Evolutionary conservation across 352 stramenopile species (phyloP).

Genomic region (Phytopythium aichiense): DNA sequence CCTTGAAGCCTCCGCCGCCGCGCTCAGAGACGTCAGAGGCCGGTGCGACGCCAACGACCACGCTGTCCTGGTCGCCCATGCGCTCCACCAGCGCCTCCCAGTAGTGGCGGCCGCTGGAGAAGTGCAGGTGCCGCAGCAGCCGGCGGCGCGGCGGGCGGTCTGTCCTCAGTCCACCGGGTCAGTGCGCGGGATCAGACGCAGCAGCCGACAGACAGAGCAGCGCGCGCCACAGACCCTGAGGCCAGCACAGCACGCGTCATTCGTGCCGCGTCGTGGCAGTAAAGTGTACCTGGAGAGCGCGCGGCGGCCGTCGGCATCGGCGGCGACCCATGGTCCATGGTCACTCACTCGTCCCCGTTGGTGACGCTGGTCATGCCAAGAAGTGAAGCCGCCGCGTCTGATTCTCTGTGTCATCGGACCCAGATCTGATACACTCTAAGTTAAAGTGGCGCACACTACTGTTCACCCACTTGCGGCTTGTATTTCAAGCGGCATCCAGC

Average conservation of each 20-base stretch:
- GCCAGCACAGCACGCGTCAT: not conserved
- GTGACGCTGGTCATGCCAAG: not conserved
- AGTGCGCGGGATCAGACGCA: not conserved
- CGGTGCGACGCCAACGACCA: slow-evolving; percentile 31
- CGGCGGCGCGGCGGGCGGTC: slow-evolving; percentile 7
- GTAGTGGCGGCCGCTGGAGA: slow-evolving; percentile 51
- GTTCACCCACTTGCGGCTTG: not conserved
- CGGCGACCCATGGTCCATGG: not conserved
- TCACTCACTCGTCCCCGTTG: not conserved
- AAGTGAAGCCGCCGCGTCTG: not conserved
- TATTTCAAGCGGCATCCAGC: not conserved
- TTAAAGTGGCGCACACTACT: not conserved
- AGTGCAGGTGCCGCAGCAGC: slow-evolving; percentile 40
- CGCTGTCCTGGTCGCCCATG: slow-evolving; percentile 14
- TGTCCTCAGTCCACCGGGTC: slow-evolving; percentile 9
- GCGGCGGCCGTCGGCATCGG: not conserved
- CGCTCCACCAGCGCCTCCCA: slow-evolving; percentile 38
- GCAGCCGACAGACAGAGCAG: not conserved
- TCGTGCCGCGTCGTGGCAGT: not conserved
- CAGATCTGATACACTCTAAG: not conserved
- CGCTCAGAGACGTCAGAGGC: slow-evolving; percentile 13
- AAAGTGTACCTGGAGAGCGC: not conserved
- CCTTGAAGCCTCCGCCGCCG: not conserved
- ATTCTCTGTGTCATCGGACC: not conserved
- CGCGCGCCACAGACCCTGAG: not conserved